These are phyloP conservation scores for Candida saitoana DNA, from an alignment of 805 yeast genomes.

Conservation along the genomic window DNA sequence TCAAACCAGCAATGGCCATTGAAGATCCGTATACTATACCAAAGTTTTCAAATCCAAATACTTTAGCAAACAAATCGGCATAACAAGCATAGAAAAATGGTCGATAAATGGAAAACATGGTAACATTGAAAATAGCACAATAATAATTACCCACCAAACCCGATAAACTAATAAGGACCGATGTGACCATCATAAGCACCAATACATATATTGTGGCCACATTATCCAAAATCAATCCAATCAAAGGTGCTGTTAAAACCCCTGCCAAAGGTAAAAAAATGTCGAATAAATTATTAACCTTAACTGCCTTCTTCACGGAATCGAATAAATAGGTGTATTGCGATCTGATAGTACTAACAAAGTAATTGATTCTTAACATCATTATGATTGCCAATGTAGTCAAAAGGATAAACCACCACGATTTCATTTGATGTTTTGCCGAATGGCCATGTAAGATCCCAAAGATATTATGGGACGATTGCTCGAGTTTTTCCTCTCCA, in stretches of 20 bases:
- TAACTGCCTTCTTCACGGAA: conserved; percentile 33
- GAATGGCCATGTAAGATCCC: conserved; percentile 54
- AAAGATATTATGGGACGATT: conserved; percentile 43
- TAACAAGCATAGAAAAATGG: conserved; percentile 58
- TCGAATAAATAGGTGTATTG: conserved; percentile 47
- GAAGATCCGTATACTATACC: conserved; percentile 58
- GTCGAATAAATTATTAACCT: conserved; percentile 47
- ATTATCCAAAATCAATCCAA: conserved; percentile 48
- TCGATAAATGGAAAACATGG: conserved; percentile 49
- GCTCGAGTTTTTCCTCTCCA: conserved; percentile 36
- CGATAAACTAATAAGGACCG: conserved; percentile 44
- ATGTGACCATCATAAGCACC: conserved; percentile 34
- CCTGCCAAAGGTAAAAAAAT: conserved; percentile 57
- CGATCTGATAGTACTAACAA: conserved; percentile 56
- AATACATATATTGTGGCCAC: conserved; percentile 46
- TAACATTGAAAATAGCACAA: conserved; percentile 43
- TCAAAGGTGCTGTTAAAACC: conserved; percentile 49
- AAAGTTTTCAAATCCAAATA: conserved; percentile 58
- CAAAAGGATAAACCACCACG: conserved; percentile 51
- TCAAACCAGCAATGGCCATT: conserved; percentile 48
- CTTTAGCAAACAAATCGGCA: conserved; percentile 58
- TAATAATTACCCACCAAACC: conserved; percentile 43
- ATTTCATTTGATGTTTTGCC: conserved; percentile 44
- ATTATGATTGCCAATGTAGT: conserved; percentile 50
- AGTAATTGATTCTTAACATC: conserved; percentile 55